Evolutionary conservation across 805 yeast species (phyloP), one percentile per base, ranked within the genome.

Genomic region (Saccharomycopsis sp.): DNA sequence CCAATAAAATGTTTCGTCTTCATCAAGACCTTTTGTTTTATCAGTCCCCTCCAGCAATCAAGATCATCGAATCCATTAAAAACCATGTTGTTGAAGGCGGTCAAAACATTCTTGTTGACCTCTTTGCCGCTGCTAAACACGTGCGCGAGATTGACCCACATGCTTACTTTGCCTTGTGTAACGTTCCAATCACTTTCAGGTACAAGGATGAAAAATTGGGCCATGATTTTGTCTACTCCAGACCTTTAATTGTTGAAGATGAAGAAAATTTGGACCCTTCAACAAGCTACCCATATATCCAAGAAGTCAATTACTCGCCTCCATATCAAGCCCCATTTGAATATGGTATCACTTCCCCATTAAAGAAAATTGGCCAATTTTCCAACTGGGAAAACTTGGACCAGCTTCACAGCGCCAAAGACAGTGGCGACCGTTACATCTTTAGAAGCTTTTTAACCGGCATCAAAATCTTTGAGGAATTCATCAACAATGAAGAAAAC

Each of bases 271-370:
- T 61, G 41, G 59, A 60, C 34, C 52, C 55, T 12, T 53, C 53
- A 34, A 54, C 62, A 41, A 45, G 48, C 37, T 47, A 53, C 13
- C 56, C 61, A 4, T 50, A 60, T 27, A 71, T 80, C 48, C 69
- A 69, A 50, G 77, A 71, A 39, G 71, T 80, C 15, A 80, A 79
- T 53, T 82, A 81, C 56, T 76, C 89, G 0, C 92, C 94, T 2
- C 89, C 88, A 8, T 81, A 80, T 62, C 94, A 82, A 53, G 89
- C 83, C 0, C 89, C 89, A 1, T 73, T 76, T 43, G 85, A 80
- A 48, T 60, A 59, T 41, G 77, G 76, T 15, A 67, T 73, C n/a
- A 64, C 67, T 13, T 59, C 59, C 10, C 58, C 61, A 23, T 40
- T 49, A 15, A 47, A 46, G 30, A 48, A 51, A 9, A 42, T 46